phyloP scores from a whole-genome alignment of 768 basidiomycete species.

The Hygrocybe coccinea region DNA sequence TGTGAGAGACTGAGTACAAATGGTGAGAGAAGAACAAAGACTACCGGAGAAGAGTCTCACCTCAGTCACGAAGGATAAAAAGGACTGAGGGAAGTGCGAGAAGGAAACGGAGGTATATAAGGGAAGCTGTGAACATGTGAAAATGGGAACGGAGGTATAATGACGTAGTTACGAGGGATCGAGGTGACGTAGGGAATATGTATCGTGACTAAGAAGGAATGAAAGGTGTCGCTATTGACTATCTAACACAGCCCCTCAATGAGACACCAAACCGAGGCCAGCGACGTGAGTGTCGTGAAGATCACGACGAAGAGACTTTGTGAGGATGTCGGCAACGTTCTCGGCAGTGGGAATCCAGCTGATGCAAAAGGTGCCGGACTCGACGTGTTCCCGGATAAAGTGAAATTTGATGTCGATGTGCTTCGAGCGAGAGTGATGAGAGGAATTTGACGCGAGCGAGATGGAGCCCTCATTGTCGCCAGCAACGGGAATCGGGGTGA shows the following conservation, averaged over 20 bases:
- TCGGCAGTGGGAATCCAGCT: constrained; percentile 28
- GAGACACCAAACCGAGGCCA: constrained; percentile 7
- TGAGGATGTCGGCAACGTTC: constrained; percentile 39
- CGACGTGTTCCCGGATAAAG: constrained; percentile 31
- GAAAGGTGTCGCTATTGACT: background rate
- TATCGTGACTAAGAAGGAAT: background rate
- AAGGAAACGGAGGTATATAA: background rate
- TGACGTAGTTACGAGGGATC: background rate
- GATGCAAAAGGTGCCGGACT: constrained; percentile 18
- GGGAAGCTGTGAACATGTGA: background rate
- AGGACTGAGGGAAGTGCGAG: background rate
- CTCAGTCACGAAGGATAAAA: background rate
- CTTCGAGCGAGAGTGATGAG: constrained; percentile 27
- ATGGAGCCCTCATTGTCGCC: constrained; percentile 23
- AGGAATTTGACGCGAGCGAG: constrained; percentile 5
- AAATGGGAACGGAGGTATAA: background rate
- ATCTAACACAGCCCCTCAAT: constrained; percentile 11
- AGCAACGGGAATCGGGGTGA: constrained; percentile 35
- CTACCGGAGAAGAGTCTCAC: background rate
- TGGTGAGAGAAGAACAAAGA: background rate
- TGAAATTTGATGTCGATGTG: constrained; percentile 35
- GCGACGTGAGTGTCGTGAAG: background rate
- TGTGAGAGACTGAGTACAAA: background rate
- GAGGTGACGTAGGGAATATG: background rate
- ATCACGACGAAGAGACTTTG: constrained; percentile 26